Percentiles rank a stretch among this genome's conserved stretches.
phyloP scores from a whole-genome alignment of 2,329 filamentous ascomycete species.

The Hymenoscyphus fraxineus region DNA sequence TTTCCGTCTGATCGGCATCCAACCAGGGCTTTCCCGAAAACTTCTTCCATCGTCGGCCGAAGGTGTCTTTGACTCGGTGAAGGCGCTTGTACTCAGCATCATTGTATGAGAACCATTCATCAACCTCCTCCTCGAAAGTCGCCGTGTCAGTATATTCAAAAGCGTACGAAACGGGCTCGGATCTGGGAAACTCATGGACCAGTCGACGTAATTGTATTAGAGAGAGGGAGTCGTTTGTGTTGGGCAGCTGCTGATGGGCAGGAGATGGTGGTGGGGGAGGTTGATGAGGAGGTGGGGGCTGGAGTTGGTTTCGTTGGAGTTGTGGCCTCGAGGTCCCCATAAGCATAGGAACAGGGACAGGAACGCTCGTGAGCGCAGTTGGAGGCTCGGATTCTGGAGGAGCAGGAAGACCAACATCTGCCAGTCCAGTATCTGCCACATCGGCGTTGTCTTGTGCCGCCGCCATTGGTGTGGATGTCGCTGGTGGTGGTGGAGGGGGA shows the following conservation, averaged over 20 bases:
- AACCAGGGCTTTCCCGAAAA: slow-evolving; percentile 59
- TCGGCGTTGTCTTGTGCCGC: slow-evolving; percentile 33
- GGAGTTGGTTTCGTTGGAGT: slow-evolving; percentile 38
- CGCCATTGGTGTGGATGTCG: slow-evolving; percentile 1
- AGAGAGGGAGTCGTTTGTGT: slow-evolving; percentile 67
- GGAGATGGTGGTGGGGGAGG: slow-evolving; percentile 35
- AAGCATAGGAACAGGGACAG: slow-evolving; percentile 4
- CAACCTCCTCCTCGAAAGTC: slow-evolving; percentile 78
- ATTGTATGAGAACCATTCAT: slow-evolving; percentile 96
- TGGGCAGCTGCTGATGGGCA: slow-evolving; percentile 29
- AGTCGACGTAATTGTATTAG: slow-evolving; percentile 69
- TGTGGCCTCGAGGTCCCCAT: slow-evolving; percentile 28
- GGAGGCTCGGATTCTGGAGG: slow-evolving; percentile 15
- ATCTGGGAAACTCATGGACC: slow-evolving; percentile 67
- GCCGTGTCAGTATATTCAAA: slow-evolving; percentile 75
- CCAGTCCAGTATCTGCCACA: slow-evolving; percentile 42
- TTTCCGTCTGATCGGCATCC: slow-evolving; percentile 54
- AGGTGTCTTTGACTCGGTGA: slow-evolving; percentile 69
- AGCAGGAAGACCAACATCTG: slow-evolving; percentile 34
- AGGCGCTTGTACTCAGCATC: slow-evolving; percentile 80
- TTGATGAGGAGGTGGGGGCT: slow-evolving; percentile 36
- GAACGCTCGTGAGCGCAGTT: slow-evolving; percentile 17
- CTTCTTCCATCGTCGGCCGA: slow-evolving; percentile 70
- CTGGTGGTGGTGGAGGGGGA: neutral
- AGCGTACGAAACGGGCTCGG: slow-evolving; percentile 73